Evolutionary conservation across 1,139 yeast genomes (phyloP).

Genomic region (Scheffersomyces illinoinensis): DNA sequence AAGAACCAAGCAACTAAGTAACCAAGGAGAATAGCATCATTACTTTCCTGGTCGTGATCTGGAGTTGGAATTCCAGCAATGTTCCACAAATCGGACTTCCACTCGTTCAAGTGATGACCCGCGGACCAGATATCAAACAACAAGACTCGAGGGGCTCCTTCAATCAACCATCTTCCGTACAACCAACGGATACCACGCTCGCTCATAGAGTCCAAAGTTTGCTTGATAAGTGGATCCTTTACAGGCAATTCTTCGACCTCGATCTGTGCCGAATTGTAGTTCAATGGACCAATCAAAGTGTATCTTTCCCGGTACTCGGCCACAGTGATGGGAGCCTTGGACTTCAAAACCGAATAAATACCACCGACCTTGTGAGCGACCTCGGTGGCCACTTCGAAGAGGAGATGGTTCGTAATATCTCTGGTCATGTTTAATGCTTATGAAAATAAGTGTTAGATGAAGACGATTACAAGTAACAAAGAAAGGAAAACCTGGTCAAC

Average conservation of each 20-base stretch:
- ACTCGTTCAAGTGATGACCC: slow-evolving; percentile 68
- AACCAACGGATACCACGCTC: slow-evolving; percentile 79
- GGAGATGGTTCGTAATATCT: slow-evolving; percentile 77
- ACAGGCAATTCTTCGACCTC: slow-evolving; percentile 90
- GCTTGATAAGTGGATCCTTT: slow-evolving; percentile 59
- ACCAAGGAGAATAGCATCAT: slow-evolving; percentile 90
- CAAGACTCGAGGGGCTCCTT: slow-evolving; percentile 93
- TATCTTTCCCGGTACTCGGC: slow-evolving; percentile 91
- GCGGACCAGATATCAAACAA: slow-evolving; percentile 86
- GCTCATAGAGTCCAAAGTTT: slow-evolving; percentile 71
- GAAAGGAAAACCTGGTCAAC: background rate
- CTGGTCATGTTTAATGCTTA: slow-evolving; percentile 50
- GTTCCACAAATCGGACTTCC: slow-evolving; percentile 94
- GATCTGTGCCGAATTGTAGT: slow-evolving; percentile 78
- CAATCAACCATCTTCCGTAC: slow-evolving; percentile 96
- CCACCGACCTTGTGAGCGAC: slow-evolving; percentile 99
- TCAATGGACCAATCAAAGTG: slow-evolving; percentile 83
- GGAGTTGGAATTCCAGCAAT: slow-evolving; percentile 93
- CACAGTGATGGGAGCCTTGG: slow-evolving; percentile 95
- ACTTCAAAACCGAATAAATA: slow-evolving; percentile 91
- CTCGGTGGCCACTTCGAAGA: slow-evolving; percentile 95
- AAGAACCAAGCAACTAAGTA: slow-evolving; percentile 96
- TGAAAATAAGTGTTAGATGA: background rate
- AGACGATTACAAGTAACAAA: background rate
- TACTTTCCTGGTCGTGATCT: slow-evolving; percentile 81